Conservation (phyloP, 805 yeast genomes). For the Candida odintsovae region DNA sequence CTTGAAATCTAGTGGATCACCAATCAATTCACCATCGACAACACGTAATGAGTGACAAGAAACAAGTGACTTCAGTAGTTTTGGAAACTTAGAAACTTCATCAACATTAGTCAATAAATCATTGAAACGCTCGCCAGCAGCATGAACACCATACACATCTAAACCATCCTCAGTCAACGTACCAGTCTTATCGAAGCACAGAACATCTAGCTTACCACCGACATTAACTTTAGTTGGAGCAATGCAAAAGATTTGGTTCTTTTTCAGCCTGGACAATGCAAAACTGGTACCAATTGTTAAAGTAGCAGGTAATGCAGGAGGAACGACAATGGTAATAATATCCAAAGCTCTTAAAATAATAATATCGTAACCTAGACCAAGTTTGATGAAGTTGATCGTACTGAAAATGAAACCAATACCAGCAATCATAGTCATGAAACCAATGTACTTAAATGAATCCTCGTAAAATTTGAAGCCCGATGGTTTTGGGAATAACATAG, state of each 20-base stretch:
- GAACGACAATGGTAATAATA: slow-evolving; percentile 92
- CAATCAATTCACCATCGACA: slow-evolving; percentile 75
- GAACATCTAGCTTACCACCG: slow-evolving; percentile 89
- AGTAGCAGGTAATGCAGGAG: slow-evolving; percentile 98
- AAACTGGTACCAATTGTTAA: slow-evolving; percentile 94
- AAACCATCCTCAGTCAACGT: slow-evolving; percentile 96
- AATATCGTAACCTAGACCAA: slow-evolving; percentile 62
- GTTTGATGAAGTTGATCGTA: slow-evolving; percentile 70
- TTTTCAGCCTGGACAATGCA: slow-evolving; percentile 72
- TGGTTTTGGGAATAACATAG: slow-evolving; percentile 96
- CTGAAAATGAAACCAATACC: slow-evolving; percentile 77
- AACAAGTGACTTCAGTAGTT: slow-evolving; percentile 33
- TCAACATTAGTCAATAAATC: slow-evolving; percentile 20
- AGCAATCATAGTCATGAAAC: slow-evolving; percentile 88
- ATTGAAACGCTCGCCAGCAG: slow-evolving; percentile 25
- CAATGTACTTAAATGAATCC: slow-evolving; percentile 94
- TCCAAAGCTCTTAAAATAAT: slow-evolving; percentile 89
- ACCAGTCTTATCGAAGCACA: slow-evolving; percentile 96
- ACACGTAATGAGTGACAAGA: slow-evolving; percentile 84
- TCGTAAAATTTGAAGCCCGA: slow-evolving; percentile 87
- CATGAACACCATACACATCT: slow-evolving; percentile 72
- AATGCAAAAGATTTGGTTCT: slow-evolving; percentile 74
- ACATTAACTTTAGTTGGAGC: slow-evolving; percentile 92
- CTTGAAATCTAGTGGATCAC: slow-evolving; percentile 90
- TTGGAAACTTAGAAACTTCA: slow-evolving; percentile 18